Evolutionary conservation across 2,329 filamentous ascomycete species (phyloP).

Genomic region (Huntiella omanensis): DNA sequence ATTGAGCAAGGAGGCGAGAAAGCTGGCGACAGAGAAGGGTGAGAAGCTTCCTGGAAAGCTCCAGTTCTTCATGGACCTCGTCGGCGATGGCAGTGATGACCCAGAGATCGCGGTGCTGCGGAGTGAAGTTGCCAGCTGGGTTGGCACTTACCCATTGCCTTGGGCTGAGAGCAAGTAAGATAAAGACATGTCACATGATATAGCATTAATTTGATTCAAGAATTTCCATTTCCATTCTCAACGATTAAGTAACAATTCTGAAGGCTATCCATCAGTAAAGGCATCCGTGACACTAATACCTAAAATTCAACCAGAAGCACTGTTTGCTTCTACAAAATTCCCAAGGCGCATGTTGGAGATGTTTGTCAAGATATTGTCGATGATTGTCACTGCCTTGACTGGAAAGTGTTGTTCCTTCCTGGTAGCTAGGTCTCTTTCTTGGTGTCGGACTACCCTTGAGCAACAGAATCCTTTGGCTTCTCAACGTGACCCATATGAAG

Average conservation of each 20-base stretch:
- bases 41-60: slow-evolving; percentile 47
- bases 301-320: not conserved
- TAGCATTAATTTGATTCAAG: not conserved
- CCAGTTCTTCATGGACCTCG: slow-evolving; percentile 47
- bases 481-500: slow-evolving; percentile 34
- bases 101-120: slow-evolving; percentile 54
- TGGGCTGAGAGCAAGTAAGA: slow-evolving; percentile 31
- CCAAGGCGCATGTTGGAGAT: not conserved
- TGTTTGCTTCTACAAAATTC: not conserved
- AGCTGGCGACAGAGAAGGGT: slow-evolving; percentile 46
- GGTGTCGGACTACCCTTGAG: slow-evolving; percentile 13
- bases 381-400: not conserved
- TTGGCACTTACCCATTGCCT: slow-evolving; percentile 52
- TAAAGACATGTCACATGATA: not conserved
- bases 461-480: not conserved
- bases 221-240: not conserved
- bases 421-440: not conserved
- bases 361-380: not conserved
- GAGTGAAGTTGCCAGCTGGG: slow-evolving; percentile 62
- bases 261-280: not conserved
- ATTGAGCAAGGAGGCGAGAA: slow-evolving; percentile 53
- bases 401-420: not conserved
- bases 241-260: not conserved
- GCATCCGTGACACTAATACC: not conserved
- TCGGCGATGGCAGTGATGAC: slow-evolving; percentile 48